These are phyloP conservation scores for Leccinum fibrillosum DNA, from an alignment of 768 basidiomycete species.

Conservation along the genomic window DNA sequence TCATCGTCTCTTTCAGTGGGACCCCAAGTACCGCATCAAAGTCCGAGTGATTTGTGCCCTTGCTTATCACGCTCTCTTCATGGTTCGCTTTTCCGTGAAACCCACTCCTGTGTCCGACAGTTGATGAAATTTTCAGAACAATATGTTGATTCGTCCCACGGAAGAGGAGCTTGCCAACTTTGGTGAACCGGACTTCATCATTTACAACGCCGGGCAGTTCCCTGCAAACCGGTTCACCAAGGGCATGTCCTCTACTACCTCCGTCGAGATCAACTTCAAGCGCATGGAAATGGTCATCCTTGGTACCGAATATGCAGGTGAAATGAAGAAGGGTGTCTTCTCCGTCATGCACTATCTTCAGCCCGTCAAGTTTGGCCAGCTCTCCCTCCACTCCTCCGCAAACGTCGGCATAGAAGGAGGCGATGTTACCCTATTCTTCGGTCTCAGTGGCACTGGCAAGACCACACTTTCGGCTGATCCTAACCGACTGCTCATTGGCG, in stretches of 20 bases:
- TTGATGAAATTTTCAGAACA: conserved; percentile 56
- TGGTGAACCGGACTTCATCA: conserved; percentile 98
- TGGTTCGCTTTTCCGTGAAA: conserved; percentile 54
- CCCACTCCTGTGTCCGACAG: background rate
- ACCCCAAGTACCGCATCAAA: conserved; percentile 99
- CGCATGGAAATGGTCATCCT: conserved; percentile 99
- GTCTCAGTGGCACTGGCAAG: conserved; percentile 97
- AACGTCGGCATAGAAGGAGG: conserved; percentile 87
- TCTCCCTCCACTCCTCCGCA: conserved; percentile 96
- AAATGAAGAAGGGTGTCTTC: conserved; percentile 99
- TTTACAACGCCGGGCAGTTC: conserved; percentile 99
- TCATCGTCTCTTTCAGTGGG: conserved; percentile 59
- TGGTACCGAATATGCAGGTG: conserved; percentile 95
- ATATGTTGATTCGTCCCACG: conserved; percentile 99
- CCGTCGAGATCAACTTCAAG: conserved; percentile 99
- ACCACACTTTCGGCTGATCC: conserved; percentile 98
- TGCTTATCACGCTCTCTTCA: conserved; percentile 98
- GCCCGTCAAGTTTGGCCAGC: conserved; percentile 97
- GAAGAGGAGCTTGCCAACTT: conserved; percentile 90
- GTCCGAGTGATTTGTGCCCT: conserved; percentile 98
- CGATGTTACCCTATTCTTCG: conserved; percentile 98
- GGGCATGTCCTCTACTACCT: conserved; percentile 99
- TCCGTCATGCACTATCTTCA: conserved; percentile 99
- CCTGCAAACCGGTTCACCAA: conserved; percentile 99
- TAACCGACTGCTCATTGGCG: conserved; percentile 89